phyloP scores from a whole-genome alignment of 768 basidiomycete species.

The Leccinellum luteum region DNA sequence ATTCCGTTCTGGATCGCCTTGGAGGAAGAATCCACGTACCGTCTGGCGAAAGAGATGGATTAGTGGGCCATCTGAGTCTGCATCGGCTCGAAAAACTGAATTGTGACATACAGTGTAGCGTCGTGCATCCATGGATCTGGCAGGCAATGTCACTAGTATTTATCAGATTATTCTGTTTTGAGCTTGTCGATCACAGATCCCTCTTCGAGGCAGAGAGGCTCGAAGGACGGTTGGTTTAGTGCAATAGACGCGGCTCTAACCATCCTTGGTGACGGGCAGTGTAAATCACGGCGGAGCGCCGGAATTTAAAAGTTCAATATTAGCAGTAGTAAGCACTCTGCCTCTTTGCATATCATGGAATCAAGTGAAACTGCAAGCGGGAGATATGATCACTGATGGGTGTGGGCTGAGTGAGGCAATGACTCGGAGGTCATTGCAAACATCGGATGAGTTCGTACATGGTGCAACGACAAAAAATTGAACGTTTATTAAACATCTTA shows the following conservation, averaged over 20 bases:
- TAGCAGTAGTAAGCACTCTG: neutral
- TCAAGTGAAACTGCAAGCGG: too few relatives aligned
- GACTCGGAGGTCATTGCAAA: too few relatives aligned
- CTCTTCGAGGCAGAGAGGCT: neutral
- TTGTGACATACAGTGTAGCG: conserved; percentile 18
- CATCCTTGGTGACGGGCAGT: neutral
- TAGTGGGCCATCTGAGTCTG: neutral
- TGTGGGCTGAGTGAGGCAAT: too few relatives aligned
- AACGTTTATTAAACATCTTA: too few relatives aligned
- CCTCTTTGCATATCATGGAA: neutral
- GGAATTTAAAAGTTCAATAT: neutral
- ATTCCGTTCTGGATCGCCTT: conserved; percentile 17
- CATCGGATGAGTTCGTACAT: too few relatives aligned
- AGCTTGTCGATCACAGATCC: neutral
- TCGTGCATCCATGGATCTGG: conserved; percentile 5
- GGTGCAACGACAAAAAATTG: too few relatives aligned
- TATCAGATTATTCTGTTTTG: neutral
- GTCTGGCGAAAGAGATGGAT: conserved; percentile 1
- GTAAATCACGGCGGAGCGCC: neutral
- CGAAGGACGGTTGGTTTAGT: neutral
- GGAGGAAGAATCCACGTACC: conserved; percentile 15
- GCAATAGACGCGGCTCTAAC: neutral
- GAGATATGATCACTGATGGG: too few relatives aligned
- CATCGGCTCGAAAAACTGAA: neutral
- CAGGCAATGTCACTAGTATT: neutral